These are phyloP conservation scores for Zizania palustris DNA, from an alignment of 202 grass and related monocot species.

Conservation along the genomic window DNA sequence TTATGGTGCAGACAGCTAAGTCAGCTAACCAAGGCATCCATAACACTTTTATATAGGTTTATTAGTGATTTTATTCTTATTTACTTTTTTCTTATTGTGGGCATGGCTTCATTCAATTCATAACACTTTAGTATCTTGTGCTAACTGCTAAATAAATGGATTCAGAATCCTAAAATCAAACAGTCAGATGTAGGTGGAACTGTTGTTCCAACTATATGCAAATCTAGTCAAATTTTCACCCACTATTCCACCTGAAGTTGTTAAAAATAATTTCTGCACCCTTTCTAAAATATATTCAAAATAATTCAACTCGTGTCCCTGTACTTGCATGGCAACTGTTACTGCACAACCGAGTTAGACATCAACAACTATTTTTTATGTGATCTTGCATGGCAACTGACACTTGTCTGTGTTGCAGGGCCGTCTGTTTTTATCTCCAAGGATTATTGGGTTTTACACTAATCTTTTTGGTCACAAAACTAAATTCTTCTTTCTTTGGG, in stretches of 20 bases:
- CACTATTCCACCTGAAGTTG: neutral
- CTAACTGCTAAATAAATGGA: neutral
- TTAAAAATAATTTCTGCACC: neutral
- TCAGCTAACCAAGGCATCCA: neutral
- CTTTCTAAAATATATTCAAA: neutral
- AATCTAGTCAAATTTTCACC: constrained; percentile 17
- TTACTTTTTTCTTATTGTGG: neutral
- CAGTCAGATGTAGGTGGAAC: neutral
- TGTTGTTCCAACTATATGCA: neutral
- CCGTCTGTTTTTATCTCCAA: constrained; percentile 92
- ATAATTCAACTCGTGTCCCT: neutral
- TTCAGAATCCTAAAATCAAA: constrained; percentile 22
- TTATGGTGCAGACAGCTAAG: neutral
- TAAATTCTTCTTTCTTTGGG: constrained; percentile 99
- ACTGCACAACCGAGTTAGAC: constrained; percentile 6
- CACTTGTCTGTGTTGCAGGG: constrained; percentile 63
- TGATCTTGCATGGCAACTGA: constrained; percentile 26
- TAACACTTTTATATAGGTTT: neutral
- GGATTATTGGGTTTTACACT: constrained; percentile 94
- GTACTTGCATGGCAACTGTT: too few species aligned
- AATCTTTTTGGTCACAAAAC: constrained; percentile 97
- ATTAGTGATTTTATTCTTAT: neutral
- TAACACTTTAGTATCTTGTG: constrained; percentile 3
- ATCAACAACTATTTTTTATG: constrained; percentile 14
- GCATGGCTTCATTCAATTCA: neutral